A percentile compares a stretch with the other conserved stretches of the same genome.
phyloP scores from a whole-genome alignment of 2,329 filamentous ascomycete species.

The Diaporthe ilicicola region DNA sequence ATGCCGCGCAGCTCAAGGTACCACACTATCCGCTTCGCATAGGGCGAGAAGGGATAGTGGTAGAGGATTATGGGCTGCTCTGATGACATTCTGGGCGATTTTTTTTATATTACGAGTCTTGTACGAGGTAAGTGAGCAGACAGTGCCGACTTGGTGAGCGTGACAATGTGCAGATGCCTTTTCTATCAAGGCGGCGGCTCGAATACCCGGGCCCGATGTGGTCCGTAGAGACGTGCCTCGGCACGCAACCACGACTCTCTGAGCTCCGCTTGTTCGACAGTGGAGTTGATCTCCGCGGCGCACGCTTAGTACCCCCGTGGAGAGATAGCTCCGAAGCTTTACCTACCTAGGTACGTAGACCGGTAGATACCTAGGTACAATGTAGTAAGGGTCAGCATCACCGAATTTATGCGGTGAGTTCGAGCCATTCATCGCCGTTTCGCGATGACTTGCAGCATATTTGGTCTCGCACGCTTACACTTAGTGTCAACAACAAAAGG shows the following conservation, averaged over 20 bases:
- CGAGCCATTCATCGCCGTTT: not conserved
- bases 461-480: not conserved
- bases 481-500: too few species aligned
- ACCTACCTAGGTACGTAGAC: too few species aligned
- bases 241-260: constrained; percentile 11
- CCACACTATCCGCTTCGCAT: constrained; percentile 70
- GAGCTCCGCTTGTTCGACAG: not conserved
- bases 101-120: too few species aligned
- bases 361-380: not conserved
- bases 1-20: constrained; percentile 74
- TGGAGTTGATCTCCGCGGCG: not conserved
- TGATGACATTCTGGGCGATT: constrained; percentile 23
- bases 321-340: too few species aligned
- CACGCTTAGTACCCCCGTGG: not conserved
- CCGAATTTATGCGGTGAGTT: not conserved
- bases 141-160: not conserved
- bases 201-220: not conserved
- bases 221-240: constrained; percentile 21
- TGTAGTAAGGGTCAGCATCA: not conserved
- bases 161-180: not conserved
- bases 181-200: not conserved
- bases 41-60: constrained; percentile 73
- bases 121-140: not conserved
- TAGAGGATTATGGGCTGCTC: constrained; percentile 64
- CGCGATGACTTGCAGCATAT: too few species aligned